Percentiles rank a stretch among this genome's conserved stretches.
Conservation (phyloP, 2,329 filamentous ascomycete species). For the Epichloe typhina region DNA sequence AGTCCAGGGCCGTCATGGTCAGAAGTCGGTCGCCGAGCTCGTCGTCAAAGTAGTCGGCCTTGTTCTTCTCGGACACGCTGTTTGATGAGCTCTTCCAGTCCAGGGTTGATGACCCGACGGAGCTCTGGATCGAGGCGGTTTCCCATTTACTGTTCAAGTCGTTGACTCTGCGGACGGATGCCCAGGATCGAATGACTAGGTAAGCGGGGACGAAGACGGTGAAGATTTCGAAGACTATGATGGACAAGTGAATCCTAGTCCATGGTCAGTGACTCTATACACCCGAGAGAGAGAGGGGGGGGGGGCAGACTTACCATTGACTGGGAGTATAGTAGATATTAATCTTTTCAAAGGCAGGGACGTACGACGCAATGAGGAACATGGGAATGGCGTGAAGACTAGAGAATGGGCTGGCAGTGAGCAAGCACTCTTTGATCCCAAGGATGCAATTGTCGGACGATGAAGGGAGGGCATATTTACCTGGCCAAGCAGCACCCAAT, state of each 20-base stretch:
- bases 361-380: slow-evolving; percentile 46
- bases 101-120: not conserved
- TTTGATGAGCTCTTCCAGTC: slow-evolving; percentile 8
- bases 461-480: slow-evolving; percentile 16
- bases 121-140: slow-evolving; percentile 3
- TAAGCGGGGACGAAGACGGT: slow-evolving; percentile 48
- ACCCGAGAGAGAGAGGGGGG: slow-evolving; percentile 16
- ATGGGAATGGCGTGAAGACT: slow-evolving; percentile 51
- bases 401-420: not conserved
- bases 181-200: slow-evolving; percentile 32
- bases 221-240: slow-evolving; percentile 46
- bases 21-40: slow-evolving; percentile 29
- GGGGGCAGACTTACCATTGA: slow-evolving; percentile 43
- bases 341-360: slow-evolving; percentile 33
- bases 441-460: not conserved
- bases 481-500: slow-evolving; percentile 32
- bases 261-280: not conserved
- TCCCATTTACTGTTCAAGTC: slow-evolving; percentile 8
- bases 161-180: slow-evolving; percentile 18
- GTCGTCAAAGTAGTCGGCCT: slow-evolving; percentile 4
- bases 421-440: too few relatives aligned
- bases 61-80: slow-evolving; percentile 4
- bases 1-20: slow-evolving; percentile 48
- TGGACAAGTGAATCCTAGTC: slow-evolving; percentile 33
- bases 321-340: slow-evolving; percentile 43